Base-by-base conservation (phyloP, 495 filamentous ascomycete species). In the Tuber borchii region DNA sequence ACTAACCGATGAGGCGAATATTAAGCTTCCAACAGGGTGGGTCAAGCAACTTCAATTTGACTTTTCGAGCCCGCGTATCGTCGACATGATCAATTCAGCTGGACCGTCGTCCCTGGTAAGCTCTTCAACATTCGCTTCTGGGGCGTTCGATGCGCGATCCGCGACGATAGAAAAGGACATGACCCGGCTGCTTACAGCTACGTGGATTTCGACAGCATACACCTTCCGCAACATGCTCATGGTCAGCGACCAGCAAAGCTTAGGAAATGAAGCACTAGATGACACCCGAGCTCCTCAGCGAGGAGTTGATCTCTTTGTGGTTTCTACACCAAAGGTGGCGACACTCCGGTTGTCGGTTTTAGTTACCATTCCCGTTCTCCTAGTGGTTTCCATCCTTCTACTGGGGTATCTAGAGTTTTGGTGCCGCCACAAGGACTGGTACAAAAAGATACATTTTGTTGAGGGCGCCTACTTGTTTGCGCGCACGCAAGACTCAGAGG, bases 211-310 rank as follows among this genome's bases (percentile, higher is more conserved):
- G 2, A 10, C 37, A 22, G 34, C 19, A 0, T 10, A 71, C 69
- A 71, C 26, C 1, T 71, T 71, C 69, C 69, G 69, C 37, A 71
- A 71, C 26, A 71, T 71, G 69, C 1, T 71, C 1, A 71, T 71
- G 69, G 26, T 71, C n/a, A n/a, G n/a, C 10, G n/a, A n/a, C 8
- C 69, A 40, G 14, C 69, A 71, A 71, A 71, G 16, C 26, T n/a
- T n/a, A n/a, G n/a, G n/a, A n/a, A 71, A 71, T 43, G 69, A 10
- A 0, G 69, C 69, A 3, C 2, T 3, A 6, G 4, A 16, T 0
- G 10, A 0, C 0, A 22, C 19, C 1, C 10, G 8, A 12, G 9
- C 34, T 10, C 69, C 69, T 6, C 69, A 71, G 42, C 0, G 8
- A 0, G 69, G 69, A 10, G 69, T 71, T 7, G 69, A 39, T 2